Evolutionary conservation across 768 basidiomycete species (phyloP).

Genomic region (Chalciporus chontae): DNA sequence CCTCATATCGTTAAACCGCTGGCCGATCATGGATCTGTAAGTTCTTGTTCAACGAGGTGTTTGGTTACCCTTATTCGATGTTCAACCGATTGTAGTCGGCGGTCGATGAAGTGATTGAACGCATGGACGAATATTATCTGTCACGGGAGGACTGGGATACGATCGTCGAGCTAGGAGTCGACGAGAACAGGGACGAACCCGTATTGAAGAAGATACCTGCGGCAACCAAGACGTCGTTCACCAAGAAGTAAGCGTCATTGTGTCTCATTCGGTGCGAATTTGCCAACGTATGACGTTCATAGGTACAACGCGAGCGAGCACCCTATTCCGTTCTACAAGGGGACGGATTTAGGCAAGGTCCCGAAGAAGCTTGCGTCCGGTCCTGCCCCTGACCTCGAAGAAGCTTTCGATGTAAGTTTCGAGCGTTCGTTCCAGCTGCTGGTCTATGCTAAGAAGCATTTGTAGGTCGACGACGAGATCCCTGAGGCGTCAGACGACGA

Average conservation of each 20-base stretch:
- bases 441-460: constrained; percentile 1
- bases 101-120: constrained; percentile 76
- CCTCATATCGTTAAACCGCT: constrained; percentile 79
- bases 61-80: background rate
- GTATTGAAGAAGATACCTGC: constrained; percentile 82
- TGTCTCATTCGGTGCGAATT: background rate
- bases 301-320: constrained; percentile 91
- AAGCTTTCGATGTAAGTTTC: constrained; percentile 73
- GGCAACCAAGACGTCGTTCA: constrained; percentile 81
- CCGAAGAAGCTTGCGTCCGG: constrained; percentile 78
- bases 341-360: constrained; percentile 69
- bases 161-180: constrained; percentile 90
- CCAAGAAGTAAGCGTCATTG: constrained; percentile 60
- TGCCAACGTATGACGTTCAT: background rate
- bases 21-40: constrained; percentile 65
- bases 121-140: constrained; percentile 93
- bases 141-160: constrained; percentile 97
- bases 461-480: constrained; percentile 44
- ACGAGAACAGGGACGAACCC: constrained; percentile 64
- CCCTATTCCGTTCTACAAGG: constrained; percentile 94
- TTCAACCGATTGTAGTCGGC: constrained; percentile 32
- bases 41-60: constrained; percentile 33
- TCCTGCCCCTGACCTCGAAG: constrained; percentile 86
- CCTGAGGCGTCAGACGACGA: constrained; percentile 50
- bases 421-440: background rate